Evolutionary conservation across 371 early-diverging fungal species (phyloP).

Genomic region (Rhizopus arrhizus): DNA sequence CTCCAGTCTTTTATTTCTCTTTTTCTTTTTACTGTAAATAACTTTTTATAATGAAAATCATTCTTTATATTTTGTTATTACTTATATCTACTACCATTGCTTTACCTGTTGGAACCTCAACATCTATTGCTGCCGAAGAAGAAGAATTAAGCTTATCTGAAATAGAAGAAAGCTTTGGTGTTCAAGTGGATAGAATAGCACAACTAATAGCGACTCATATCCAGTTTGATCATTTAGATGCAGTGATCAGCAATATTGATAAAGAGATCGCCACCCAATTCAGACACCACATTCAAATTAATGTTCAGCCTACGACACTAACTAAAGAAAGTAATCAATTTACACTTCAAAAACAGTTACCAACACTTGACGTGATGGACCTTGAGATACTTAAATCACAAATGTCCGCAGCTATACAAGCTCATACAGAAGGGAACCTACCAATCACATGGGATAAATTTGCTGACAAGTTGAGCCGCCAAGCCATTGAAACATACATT

Average conservation of each 20-base stretch:
- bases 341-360: slow-evolving; percentile 16
- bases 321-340: slow-evolving; percentile 9
- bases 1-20: too few species aligned
- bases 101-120: neutral
- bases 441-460: slow-evolving; percentile 41
- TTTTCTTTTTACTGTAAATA: too few species aligned
- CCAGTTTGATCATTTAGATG: slow-evolving; percentile 35
- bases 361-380: slow-evolving; percentile 38
- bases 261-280: slow-evolving; percentile 37
- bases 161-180: slow-evolving; percentile 10
- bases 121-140: neutral
- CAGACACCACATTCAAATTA: slow-evolving; percentile 36
- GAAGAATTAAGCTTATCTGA: neutral
- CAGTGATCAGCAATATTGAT: slow-evolving; percentile 35
- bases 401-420: slow-evolving; percentile 46
- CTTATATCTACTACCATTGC: neutral
- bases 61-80: neutral
- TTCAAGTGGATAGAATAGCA: slow-evolving; percentile 27
- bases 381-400: slow-evolving; percentile 45
- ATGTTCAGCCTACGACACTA: slow-evolving; percentile 13
- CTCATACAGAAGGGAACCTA: slow-evolving; percentile 41
- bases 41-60: neutral
- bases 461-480: slow-evolving; percentile 28
- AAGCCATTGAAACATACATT: slow-evolving; percentile 30
- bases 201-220: slow-evolving; percentile 31